phyloP scores from a whole-genome alignment of 2,329 filamentous ascomycete genomes.

The Colletotrichum lupini region DNA sequence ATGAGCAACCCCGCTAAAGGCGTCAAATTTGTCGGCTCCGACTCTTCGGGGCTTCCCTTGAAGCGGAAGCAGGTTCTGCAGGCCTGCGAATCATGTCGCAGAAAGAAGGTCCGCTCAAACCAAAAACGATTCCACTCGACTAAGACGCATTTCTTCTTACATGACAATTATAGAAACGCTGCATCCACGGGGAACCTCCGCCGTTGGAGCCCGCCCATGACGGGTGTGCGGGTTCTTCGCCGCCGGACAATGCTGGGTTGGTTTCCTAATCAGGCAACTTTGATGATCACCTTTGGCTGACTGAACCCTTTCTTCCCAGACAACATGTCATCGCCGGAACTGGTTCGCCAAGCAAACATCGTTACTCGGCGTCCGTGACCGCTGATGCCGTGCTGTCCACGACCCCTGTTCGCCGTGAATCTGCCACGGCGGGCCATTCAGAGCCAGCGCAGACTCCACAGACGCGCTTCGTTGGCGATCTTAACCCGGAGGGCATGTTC shows the following conservation, averaged over 20 bases:
- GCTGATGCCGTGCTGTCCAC: background rate
- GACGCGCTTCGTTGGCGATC: conserved; percentile 65
- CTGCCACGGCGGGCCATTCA: background rate
- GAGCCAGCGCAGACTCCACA: conserved; percentile 25
- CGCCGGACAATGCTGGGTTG: conserved; percentile 20
- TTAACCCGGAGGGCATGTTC: conserved; percentile 71
- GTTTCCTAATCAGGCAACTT: conserved; percentile 32
- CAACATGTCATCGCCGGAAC: background rate
- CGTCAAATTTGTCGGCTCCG: conserved; percentile 69
- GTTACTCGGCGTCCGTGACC: conserved; percentile 9
- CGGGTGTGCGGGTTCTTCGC: conserved; percentile 8
- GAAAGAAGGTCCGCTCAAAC: conserved; percentile 58
- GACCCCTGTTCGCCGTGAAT: conserved; percentile 20
- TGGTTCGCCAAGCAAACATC: conserved; percentile 17
- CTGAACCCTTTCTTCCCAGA: background rate
- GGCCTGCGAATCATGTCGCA: conserved; percentile 66
- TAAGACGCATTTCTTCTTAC: conserved; percentile 9
- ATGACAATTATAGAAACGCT: conserved; percentile 55
- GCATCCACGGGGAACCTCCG: conserved; percentile 52
- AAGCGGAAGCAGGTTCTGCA: conserved; percentile 71
- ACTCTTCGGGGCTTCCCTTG: conserved; percentile 63
- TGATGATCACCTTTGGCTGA: conserved; percentile 1
- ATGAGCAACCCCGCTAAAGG: conserved; percentile 38
- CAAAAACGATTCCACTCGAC: background rate
- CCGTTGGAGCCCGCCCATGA: conserved; percentile 10